phyloP scores from a whole-genome alignment of 768 basidiomycete species.

The Symmetrospora coprosmae region DNA sequence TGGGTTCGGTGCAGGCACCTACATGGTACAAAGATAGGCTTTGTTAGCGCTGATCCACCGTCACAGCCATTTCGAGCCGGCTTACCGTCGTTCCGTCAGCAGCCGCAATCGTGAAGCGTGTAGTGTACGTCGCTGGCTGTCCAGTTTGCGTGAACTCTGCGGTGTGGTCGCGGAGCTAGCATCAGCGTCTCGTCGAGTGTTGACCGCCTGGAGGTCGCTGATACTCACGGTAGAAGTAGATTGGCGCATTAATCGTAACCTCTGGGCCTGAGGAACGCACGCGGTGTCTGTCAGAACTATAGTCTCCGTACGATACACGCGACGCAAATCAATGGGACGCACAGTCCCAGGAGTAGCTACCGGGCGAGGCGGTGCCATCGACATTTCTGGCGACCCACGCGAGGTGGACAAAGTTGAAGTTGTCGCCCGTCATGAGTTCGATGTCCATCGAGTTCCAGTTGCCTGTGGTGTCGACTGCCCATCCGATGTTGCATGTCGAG shows the following conservation, averaged over 20 bases:
- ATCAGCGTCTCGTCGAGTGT: neutral
- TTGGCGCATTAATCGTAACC: slow-evolving; percentile 23
- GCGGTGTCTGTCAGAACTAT: too few relatives aligned
- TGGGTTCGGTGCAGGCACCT: slow-evolving; percentile 18
- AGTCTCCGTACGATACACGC: too few relatives aligned
- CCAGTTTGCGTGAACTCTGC: slow-evolving; percentile 21
- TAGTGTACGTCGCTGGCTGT: slow-evolving; percentile 19
- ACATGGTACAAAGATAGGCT: neutral
- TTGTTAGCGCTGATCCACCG: too few relatives aligned
- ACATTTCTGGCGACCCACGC: slow-evolving; percentile 16
- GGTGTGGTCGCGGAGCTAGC: neutral
- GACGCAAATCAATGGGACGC: too few relatives aligned
- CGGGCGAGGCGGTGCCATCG: slow-evolving; percentile 22
- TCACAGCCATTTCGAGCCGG: neutral
- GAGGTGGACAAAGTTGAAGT: slow-evolving; percentile 24
- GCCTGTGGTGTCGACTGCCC: slow-evolving; percentile 13
- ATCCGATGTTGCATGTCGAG: slow-evolving; percentile 7
- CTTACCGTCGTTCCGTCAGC: slow-evolving; percentile 24
- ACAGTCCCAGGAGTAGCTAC: slow-evolving; percentile 12
- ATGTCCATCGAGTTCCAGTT: slow-evolving; percentile 11
- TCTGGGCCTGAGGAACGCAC: slow-evolving; percentile 25
- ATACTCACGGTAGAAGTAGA: slow-evolving; percentile 28
- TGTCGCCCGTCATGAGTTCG: slow-evolving; percentile 22
- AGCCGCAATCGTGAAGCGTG: slow-evolving; percentile 23
- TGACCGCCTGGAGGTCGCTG: neutral